A percentile compares a stretch with the other conserved stretches of the same genome.
Conservation (phyloP, 2,329 filamentous ascomycete genomes). For the Paraphaeosphaeria sporulosa region DNA sequence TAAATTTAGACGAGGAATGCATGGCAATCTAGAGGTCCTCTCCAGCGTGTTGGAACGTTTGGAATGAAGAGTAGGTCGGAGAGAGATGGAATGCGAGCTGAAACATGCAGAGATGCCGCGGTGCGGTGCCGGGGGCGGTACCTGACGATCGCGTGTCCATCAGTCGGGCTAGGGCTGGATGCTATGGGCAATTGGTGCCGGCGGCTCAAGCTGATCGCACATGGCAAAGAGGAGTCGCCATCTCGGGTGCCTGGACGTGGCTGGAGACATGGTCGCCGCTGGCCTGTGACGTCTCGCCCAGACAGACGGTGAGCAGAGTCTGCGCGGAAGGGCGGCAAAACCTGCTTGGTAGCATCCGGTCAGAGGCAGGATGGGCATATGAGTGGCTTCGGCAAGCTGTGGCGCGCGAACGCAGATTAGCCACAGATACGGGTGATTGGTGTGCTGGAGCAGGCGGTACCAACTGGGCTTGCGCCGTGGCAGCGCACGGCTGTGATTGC, state of each 20-base stretch:
- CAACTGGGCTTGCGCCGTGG: constrained; percentile 5
- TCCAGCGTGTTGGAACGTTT: background rate
- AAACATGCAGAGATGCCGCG: constrained; percentile 1
- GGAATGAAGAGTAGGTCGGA: background rate
- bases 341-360: constrained; percentile 6
- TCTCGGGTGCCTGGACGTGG: background rate
- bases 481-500: constrained; percentile 5
- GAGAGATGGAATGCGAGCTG: background rate
- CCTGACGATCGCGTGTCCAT: constrained; percentile 26
- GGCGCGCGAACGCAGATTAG: constrained; percentile 18
- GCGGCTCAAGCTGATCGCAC: constrained; percentile 16
- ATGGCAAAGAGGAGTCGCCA: constrained; percentile 16
- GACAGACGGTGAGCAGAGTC: constrained; percentile 12
- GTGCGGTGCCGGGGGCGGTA: constrained; percentile 12
- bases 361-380: constrained; percentile 7
- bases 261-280: constrained; percentile 4
- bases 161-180: background rate
- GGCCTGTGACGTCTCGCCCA: constrained; percentile 12
- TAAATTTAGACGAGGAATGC: background rate
- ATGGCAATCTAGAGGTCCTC: background rate
- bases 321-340: constrained; percentile 8
- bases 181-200: constrained; percentile 18
- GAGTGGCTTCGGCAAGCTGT: constrained; percentile 11
- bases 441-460: too few relatives aligned
- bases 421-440: constrained; percentile 14